A percentile compares a stretch with the other conserved stretches of the same genome.
Conservation (phyloP, 2,329 filamentous ascomycete genomes). For the Fusarium acutatum region DNA sequence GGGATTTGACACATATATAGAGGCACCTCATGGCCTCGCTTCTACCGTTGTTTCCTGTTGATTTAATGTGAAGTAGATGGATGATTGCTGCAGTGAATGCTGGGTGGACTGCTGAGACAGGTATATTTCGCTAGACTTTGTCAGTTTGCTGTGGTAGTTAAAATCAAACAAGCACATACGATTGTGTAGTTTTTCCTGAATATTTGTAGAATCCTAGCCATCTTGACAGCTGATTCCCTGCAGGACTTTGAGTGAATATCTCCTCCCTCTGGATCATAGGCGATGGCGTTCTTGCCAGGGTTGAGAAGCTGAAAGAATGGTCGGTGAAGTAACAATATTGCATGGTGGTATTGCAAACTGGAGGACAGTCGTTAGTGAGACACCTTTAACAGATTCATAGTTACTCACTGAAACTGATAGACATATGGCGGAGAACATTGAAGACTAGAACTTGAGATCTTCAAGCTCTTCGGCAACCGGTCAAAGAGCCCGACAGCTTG, state of each 20-base stretch:
- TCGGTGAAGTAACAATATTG: neutral
- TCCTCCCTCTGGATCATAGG: constrained; percentile 22
- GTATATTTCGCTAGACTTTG: neutral
- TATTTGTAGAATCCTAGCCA: constrained; percentile 21
- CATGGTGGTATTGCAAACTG: neutral
- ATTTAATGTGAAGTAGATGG: constrained; percentile 22
- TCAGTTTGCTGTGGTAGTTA: neutral
- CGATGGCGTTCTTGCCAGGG: neutral
- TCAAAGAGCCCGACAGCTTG: neutral
- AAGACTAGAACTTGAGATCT: neutral
- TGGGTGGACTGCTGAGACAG: constrained; percentile 26
- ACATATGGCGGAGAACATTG: constrained; percentile 8
- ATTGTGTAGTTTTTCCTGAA: constrained; percentile 28
- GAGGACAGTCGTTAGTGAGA: accelerated
- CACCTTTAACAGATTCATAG: accelerated
- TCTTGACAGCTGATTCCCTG: constrained; percentile 15
- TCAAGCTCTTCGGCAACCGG: constrained; percentile 1
- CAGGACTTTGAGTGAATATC: constrained; percentile 26
- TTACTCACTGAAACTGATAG: constrained; percentile 1
- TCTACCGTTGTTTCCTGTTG: neutral
- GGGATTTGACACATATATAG: constrained; percentile 13
- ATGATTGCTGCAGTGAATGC: constrained; percentile 30
- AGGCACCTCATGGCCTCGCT: constrained; percentile 23
- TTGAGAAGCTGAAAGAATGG: constrained; percentile 11
- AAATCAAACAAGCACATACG: neutral